Conservation (phyloP, 768 basidiomycete species). For the Xerocomus brunneocitrinus region DNA sequence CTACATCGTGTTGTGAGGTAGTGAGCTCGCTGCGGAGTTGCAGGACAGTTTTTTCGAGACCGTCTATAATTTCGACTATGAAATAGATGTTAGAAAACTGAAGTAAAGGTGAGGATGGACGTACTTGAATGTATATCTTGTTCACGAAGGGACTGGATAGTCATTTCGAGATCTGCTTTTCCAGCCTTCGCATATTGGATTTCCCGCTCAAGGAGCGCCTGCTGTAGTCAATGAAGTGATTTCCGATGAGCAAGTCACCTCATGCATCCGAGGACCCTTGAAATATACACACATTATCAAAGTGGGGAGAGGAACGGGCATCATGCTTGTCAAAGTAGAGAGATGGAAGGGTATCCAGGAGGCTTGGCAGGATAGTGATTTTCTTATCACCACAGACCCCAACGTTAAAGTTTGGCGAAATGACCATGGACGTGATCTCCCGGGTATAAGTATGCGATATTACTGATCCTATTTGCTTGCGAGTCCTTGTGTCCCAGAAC, state of each 20-base stretch:
- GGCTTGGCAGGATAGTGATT: conserved; percentile 4
- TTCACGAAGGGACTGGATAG: background rate
- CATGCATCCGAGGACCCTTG: background rate
- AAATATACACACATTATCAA: conserved; percentile 1
- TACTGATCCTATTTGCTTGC: background rate
- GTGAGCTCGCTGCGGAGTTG: background rate
- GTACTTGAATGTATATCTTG: background rate
- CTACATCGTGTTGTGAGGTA: background rate
- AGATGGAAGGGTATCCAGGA: conserved; percentile 1
- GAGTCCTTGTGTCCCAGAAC: conserved; percentile 5
- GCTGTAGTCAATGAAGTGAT: too few relatives aligned
- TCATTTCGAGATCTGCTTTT: background rate
- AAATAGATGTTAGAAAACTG: background rate
- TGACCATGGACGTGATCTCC: background rate
- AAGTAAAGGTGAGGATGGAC: background rate
- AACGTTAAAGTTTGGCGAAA: conserved; percentile 1
- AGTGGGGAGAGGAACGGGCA: conserved; percentile 2
- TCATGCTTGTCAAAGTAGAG: background rate
- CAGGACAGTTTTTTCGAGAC: background rate
- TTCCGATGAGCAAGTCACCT: background rate
- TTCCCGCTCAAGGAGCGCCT: background rate
- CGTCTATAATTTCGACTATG: background rate
- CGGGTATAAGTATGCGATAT: background rate
- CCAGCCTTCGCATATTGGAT: background rate
- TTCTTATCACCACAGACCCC: background rate